Conservation (phyloP, 495 filamentous ascomycete genomes). For the Annulohypoxylon maeteangense region DNA sequence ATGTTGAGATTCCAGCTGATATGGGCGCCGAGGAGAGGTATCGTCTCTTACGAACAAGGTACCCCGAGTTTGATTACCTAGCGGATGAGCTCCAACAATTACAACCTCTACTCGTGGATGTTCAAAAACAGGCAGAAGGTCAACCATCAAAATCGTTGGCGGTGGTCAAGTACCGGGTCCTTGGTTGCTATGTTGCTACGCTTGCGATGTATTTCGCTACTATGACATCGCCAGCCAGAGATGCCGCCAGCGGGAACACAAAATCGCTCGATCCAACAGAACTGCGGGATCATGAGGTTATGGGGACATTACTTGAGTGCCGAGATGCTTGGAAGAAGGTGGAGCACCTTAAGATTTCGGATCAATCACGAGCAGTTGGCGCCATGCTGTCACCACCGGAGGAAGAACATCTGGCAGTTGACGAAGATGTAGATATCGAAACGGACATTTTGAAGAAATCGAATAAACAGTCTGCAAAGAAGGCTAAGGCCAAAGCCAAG, state of each 20-base stretch:
- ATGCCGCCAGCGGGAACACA: slow-evolving; percentile 57
- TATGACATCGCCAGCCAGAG: slow-evolving; percentile 76
- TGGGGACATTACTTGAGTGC: slow-evolving; percentile 83
- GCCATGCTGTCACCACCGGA: slow-evolving; percentile 52
- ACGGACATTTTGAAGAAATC: slow-evolving; percentile 42
- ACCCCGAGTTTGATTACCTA: slow-evolving; percentile 91
- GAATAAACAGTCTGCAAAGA: slow-evolving; percentile 48
- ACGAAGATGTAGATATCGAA: slow-evolving; percentile 39
- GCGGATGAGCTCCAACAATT: slow-evolving; percentile 81
- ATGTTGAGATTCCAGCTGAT: slow-evolving; percentile 80
- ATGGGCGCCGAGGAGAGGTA: slow-evolving; percentile 80
- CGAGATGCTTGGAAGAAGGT: slow-evolving; percentile 82
- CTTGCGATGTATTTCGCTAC: slow-evolving; percentile 95
- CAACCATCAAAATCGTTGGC: slow-evolving; percentile 64
- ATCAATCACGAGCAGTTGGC: slow-evolving; percentile 16
- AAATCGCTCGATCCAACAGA: slow-evolving; percentile 71
- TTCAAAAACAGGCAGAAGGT: slow-evolving; percentile 63
- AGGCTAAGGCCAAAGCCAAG: slow-evolving; percentile 50
- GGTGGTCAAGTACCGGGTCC: slow-evolving; percentile 77
- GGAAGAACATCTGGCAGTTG: slow-evolving; percentile 48
- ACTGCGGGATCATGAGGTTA: slow-evolving; percentile 86
- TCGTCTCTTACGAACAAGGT: slow-evolving; percentile 78
- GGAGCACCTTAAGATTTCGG: slow-evolving; percentile 64
- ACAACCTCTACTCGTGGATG: slow-evolving; percentile 69
- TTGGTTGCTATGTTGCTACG: slow-evolving; percentile 84